Base-by-base conservation (phyloP, 768 basidiomycete genomes). In the Boletus fagicola region DNA sequence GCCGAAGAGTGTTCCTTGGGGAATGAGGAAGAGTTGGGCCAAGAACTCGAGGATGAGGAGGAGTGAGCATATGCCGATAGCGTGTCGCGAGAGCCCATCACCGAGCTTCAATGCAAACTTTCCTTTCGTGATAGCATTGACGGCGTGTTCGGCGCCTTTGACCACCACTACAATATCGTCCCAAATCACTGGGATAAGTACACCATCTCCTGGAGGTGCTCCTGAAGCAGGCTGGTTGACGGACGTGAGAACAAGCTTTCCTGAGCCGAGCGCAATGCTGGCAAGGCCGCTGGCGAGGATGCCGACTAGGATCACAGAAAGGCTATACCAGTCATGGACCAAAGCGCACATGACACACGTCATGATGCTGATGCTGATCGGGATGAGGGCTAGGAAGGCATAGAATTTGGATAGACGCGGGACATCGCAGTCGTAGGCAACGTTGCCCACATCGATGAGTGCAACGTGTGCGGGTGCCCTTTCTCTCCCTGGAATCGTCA, bases 1-100 rank as follows among this genome's bases (percentile, higher is more conserved):
- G 13, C 74, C 72, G 16, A 75, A 71, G 15, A 72, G 60, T 2
- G 52, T 53, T 16, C 66, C 68, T 58, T 72, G 74, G 2, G 74
- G 71, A 33, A 73, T 58, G 40, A 75, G 62, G 39, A 74, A 53
- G 16, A 74, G 65, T 35, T 74, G 74, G 5, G 53, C 24, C 12
- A 75, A 31, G 62, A 66, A 72, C 36, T 74, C 70, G 26, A 54
- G 5, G 22, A 66, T 62, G 31, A 73, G 68, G 2, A 72, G 57
- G 35, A 72, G 42, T 0, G 70, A 68, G 40, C 65, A 67, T 13
- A 66, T 18, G 2, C 68, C 69, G 35, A 72, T 60, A 24, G 49
- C 49, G 18, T 63, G 47, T 8, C 42, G 46, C 39, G 33, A 20
- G 39, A 26, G 3, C 6, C 18, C 7, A 1, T 53, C 38, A 0